phyloP scores from a whole-genome alignment of 139 green algal species.

The Trebouxia sp. region DNA sequence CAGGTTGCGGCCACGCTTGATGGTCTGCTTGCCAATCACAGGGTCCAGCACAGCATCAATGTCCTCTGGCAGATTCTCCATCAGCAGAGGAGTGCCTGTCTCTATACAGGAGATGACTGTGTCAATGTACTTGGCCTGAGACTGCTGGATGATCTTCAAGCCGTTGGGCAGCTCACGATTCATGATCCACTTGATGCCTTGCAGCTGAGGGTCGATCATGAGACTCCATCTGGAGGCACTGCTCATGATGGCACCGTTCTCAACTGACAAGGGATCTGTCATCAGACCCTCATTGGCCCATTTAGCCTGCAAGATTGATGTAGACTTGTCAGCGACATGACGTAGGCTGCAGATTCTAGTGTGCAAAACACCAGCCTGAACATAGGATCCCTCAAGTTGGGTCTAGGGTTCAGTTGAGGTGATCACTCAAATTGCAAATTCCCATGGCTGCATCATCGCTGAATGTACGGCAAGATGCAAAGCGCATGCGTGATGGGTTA shows the following conservation, averaged over 20 bases:
- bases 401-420: no score
- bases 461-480: no score
- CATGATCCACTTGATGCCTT: constrained; percentile 89
- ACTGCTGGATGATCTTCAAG: constrained; percentile 88
- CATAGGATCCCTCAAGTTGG: no score
- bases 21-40: constrained; percentile 65
- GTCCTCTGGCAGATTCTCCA: constrained; percentile 86
- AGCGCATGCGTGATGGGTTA: no score
- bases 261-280: constrained; percentile 76
- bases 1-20: constrained; percentile 71
- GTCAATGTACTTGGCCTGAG: constrained; percentile 81
- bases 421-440: no score
- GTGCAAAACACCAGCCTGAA: no score
- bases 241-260: constrained; percentile 91
- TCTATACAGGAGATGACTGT: constrained; percentile 82
- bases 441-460: no score
- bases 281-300: constrained; percentile 88
- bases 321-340: no score
- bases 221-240: constrained; percentile 74
- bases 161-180: constrained; percentile 72
- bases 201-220: constrained; percentile 92
- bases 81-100: constrained; percentile 81
- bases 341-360: no score
- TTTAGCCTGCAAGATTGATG: constrained; percentile 40
- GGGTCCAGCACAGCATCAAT: constrained; percentile 88